These are phyloP conservation scores for Euphrasia confusa DNA, from an alignment of 257 asterid species.

Conservation along the genomic window DNA sequence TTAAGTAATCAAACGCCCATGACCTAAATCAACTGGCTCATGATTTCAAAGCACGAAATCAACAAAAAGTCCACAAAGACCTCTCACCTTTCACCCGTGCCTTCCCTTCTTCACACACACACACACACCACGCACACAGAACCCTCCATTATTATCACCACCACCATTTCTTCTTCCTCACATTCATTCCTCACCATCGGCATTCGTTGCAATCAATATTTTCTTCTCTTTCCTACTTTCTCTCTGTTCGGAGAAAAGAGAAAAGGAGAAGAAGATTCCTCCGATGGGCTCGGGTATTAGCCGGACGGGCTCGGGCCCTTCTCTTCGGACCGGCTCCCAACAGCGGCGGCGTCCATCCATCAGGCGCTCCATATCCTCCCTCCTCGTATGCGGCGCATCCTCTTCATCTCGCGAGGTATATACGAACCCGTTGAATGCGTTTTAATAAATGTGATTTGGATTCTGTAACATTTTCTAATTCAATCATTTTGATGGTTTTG, in stretches of 20 bases:
- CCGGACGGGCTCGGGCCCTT: constrained; percentile 36
- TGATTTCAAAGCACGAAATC: too few relatives aligned
- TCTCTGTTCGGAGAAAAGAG: constrained; percentile 25
- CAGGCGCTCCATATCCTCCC: constrained; percentile 41
- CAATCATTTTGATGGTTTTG: constrained; percentile 9
- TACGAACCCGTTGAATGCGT: too few relatives aligned
- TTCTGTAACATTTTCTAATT: too few relatives aligned
- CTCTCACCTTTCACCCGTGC: too few relatives aligned
- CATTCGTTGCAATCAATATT: constrained; percentile 13
- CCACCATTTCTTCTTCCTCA: too few relatives aligned
- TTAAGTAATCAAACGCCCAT: too few relatives aligned
- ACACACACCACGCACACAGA: too few relatives aligned
- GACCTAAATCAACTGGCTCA: too few relatives aligned
- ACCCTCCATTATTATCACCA: too few relatives aligned
- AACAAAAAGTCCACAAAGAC: too few relatives aligned
- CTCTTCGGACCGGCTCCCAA: constrained; percentile 24
- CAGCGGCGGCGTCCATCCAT: constrained; percentile 29
- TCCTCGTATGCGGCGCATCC: constrained; percentile 42
- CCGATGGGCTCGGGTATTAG: constrained; percentile 50
- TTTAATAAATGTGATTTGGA: too few relatives aligned
- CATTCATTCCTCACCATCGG: constrained; percentile 28
- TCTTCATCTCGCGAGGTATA: constrained; percentile 37
- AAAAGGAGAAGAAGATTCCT: constrained; percentile 21
- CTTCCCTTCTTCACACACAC: too few relatives aligned
- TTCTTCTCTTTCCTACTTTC: constrained; percentile 16